phyloP scores from a whole-genome alignment of 495 filamentous ascomycete species.

The Aspergillus avenaceus region DNA sequence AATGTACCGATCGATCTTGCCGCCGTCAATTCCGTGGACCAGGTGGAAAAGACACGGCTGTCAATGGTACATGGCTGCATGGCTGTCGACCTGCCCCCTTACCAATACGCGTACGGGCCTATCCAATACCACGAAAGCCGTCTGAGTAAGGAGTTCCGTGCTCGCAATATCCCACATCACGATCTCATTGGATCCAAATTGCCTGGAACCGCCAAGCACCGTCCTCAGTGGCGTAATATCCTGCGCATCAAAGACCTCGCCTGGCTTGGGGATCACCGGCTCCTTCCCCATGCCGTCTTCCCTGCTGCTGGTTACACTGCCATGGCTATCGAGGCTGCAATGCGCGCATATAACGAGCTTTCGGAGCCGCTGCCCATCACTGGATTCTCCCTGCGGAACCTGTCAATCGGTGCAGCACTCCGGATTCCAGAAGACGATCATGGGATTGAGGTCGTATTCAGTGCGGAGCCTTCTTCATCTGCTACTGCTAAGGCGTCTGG shows the following conservation, averaged over 20 bases:
- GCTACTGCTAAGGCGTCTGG: background rate
- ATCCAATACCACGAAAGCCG: background rate
- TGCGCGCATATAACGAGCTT: background rate
- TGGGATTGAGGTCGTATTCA: background rate
- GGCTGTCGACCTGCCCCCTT: conserved; percentile 7
- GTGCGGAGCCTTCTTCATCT: background rate
- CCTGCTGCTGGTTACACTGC: background rate
- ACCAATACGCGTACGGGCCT: conserved; percentile 2
- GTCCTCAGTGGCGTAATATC: background rate
- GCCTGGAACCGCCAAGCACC: background rate
- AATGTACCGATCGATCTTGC: background rate
- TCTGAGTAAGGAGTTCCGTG: background rate
- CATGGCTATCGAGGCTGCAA: background rate
- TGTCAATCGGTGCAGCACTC: background rate
- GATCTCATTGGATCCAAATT: conserved; percentile 6
- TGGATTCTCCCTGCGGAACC: background rate
- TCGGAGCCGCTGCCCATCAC: background rate
- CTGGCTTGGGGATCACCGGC: background rate
- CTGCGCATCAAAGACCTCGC: background rate
- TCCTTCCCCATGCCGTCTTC: background rate
- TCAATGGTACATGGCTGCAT: background rate
- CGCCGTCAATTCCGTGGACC: background rate
- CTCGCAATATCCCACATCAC: background rate
- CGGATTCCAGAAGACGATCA: background rate
- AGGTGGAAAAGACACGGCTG: background rate